Evolutionary conservation across 306 rosid genomes (phyloP).

Genomic region (Castanospermum australe): DNA sequence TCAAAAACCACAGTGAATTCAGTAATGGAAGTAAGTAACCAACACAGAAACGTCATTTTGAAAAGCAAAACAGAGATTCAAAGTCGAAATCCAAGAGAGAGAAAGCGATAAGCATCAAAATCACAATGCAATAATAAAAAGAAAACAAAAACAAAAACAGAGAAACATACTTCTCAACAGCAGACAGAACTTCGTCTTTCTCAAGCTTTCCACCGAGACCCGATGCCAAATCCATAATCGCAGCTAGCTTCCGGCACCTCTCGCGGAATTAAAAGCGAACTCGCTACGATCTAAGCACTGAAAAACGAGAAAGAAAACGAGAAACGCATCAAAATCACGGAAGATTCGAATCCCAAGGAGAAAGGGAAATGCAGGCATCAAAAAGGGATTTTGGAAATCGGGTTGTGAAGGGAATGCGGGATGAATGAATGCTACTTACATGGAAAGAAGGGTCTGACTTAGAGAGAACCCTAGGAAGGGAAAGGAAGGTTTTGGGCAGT

Average conservation of each 20-base stretch:
- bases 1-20: background rate
- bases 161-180: conserved; percentile 62
- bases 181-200: conserved; percentile 63
- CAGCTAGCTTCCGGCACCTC: conserved; percentile 50
- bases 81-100: background rate
- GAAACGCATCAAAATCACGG: background rate
- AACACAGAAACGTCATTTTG: background rate
- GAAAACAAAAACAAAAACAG: background rate
- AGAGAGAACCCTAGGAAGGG: background rate
- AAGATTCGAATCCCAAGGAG: background rate
- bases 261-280: background rate
- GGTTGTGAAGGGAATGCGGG: background rate
- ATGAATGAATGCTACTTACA: background rate
- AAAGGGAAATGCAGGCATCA: background rate
- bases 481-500: background rate
- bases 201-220: conserved; percentile 90
- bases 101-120: too few species aligned
- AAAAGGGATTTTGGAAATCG: background rate
- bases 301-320: background rate
- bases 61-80: background rate
- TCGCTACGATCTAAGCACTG: conserved; percentile 15
- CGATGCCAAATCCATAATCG: conserved; percentile 81
- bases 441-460: background rate
- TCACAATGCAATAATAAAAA: background rate
- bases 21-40: background rate